A percentile compares a stretch with the other conserved stretches of the same genome.
phyloP scores from a whole-genome alignment of 2,329 filamentous ascomycete species.

The Tolypocladium guangdongense region DNA sequence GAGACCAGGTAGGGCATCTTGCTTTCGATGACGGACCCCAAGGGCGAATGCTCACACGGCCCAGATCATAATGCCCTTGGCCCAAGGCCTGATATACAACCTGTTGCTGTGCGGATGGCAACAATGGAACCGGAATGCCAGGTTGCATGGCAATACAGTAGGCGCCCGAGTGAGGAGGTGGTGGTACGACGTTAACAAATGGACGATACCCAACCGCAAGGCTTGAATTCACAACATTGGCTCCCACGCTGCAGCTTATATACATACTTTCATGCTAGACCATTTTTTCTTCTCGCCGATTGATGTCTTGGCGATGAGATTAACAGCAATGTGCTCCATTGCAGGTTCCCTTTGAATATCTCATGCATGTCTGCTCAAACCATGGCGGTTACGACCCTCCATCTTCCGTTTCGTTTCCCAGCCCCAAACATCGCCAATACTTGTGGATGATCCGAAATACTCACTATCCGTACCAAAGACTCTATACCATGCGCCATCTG shows the following conservation, averaged over 20 bases:
- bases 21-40: no score
- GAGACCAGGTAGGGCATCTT: conserved; percentile 63
- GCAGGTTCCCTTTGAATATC: not conserved
- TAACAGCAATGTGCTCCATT: not conserved
- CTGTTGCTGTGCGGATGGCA: conserved; percentile 79
- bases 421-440: not conserved
- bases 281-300: not conserved
- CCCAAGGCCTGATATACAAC: conserved; percentile 85
- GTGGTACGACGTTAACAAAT: conserved; percentile 95
- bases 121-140: conserved; percentile 72
- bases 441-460: not conserved
- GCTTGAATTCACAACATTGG: conserved; percentile 1
- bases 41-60: conserved; percentile 3
- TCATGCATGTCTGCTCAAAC: not conserved
- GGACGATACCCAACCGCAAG: conserved; percentile 56
- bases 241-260: not conserved
- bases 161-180: conserved; percentile 74
- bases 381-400: not conserved
- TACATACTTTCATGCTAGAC: not conserved
- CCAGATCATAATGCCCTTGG: conserved; percentile 73
- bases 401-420: not conserved
- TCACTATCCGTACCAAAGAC: not conserved
- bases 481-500: conserved; percentile 1
- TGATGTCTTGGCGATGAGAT: not conserved
- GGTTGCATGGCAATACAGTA: conserved; percentile 62